Base-by-base conservation (phyloP, 805 yeast genomes). In the Blastobotrys americana region DNA sequence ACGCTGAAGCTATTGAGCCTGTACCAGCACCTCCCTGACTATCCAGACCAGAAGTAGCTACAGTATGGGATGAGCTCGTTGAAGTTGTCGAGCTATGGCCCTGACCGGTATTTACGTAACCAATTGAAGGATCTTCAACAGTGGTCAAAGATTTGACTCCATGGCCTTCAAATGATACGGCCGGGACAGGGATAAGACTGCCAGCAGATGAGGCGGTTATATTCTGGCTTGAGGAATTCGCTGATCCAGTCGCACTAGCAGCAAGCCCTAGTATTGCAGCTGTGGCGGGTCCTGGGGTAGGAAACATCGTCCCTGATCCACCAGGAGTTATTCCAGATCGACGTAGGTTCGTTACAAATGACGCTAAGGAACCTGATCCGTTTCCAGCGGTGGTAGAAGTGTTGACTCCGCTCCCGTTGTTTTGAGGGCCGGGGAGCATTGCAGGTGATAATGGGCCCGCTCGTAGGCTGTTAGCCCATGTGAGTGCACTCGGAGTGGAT, bases 361-460 rank as follows among this genome's bases (percentile, higher is more conserved):
- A 31, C 21, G 43, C 27, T 4, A 40, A 31, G 5, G 37, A 18
- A 15, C 34, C 36, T 9, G 37, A 28, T 3, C 40, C 41, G 33
- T 15, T 22, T 44, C 34, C 34, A 33, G 84, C 35, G 18, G 34
- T 15, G 2, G 42, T 20, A 4, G 21, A 34, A 6, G 37, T 35
- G 10, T 34, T 21, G 13, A 36, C 36, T 31, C 60, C 49, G 31
- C 27, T 16, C 10, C 18, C 22, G 4, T 6, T 35, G 33, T 44
- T 41, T 17, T 56, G 61, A 8, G 63, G 62, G 28, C 61, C 66
- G 34, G 59, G 61, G 5, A 64, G 57, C 54, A 64, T 60, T 1
- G 66, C 65, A 0, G 69, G 69, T 6, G 67, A 61, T 27, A 64
- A 51, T 8, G 67, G 66, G 9, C 68, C 68, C 2, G 64, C 44